Conservation (phyloP, 1,284 basidiomycete species). For the Moniliophthora roreri region DNA sequence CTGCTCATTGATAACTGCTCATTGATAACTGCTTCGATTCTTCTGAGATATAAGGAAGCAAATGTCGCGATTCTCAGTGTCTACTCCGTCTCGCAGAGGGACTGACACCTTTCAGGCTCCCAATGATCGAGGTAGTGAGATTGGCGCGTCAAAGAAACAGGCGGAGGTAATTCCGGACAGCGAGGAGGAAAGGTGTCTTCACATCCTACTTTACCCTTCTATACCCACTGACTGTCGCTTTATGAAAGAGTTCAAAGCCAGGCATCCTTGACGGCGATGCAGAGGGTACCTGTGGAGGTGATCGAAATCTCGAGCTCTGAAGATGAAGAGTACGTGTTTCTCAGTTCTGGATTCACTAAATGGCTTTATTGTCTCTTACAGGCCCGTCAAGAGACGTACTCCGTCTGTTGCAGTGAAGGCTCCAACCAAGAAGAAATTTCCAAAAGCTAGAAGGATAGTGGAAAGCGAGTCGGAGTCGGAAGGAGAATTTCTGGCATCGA, state of each 20-base stretch:
- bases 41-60: too few species aligned
- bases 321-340: slow-evolving; percentile 24
- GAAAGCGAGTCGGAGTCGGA: slow-evolving; percentile 2
- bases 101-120: too few species aligned
- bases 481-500: not conserved
- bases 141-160: not conserved
- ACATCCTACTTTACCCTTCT: too few species aligned
- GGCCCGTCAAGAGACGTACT: not conserved
- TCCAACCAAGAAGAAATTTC: not conserved
- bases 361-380: not conserved
- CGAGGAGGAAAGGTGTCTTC: not conserved
- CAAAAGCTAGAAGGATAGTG: slow-evolving; percentile 1
- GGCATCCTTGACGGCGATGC: not conserved
- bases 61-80: not conserved
- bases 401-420: not conserved
- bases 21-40: too few species aligned
- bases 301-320: slow-evolving; percentile 7
- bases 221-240: not conserved
- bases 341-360: not conserved
- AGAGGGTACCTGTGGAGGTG: not conserved
- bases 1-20: too few species aligned
- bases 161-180: slow-evolving; percentile 1
- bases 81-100: too few species aligned
- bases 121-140: not conserved
- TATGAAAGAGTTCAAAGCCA: not conserved